phyloP scores from a whole-genome alignment of 768 basidiomycete species.

The Boletus sensibilis region DNA sequence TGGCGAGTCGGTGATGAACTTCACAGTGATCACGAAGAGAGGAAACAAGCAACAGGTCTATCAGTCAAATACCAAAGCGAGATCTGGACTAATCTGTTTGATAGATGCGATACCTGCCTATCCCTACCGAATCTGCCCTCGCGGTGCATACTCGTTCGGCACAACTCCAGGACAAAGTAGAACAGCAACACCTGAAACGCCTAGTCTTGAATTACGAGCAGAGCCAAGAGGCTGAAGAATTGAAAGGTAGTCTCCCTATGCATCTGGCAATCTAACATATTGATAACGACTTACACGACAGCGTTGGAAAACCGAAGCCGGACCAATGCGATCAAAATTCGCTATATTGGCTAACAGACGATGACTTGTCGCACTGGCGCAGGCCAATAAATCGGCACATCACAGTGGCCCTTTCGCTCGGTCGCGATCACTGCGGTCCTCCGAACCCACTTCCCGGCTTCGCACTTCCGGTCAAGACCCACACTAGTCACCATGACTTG shows the following conservation, averaged over 20 bases:
- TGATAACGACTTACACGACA: constrained; percentile 24
- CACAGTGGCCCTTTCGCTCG: constrained; percentile 21
- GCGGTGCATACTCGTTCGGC: constrained; percentile 90
- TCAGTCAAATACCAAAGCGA: background rate
- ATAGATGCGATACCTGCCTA: constrained; percentile 82
- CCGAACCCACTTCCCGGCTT: constrained; percentile 21
- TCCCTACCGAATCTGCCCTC: constrained; percentile 83
- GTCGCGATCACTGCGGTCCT: constrained; percentile 21
- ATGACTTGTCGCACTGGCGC: constrained; percentile 11
- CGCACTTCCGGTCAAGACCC: constrained; percentile 21
- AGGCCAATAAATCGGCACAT: constrained; percentile 21
- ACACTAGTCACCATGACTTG: constrained; percentile 10
- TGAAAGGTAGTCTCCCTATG: constrained; percentile 53
- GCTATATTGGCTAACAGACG: constrained; percentile 59
- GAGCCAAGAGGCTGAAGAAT: constrained; percentile 80
- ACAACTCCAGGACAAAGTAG: constrained; percentile 91
- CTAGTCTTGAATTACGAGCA: constrained; percentile 91
- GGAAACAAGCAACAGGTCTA: constrained; percentile 88
- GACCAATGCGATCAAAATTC: constrained; percentile 69
- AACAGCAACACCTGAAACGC: constrained; percentile 96
- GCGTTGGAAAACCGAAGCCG: constrained; percentile 71
- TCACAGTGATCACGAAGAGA: constrained; percentile 88
- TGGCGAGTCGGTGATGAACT: constrained; percentile 66
- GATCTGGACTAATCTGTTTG: constrained; percentile 10
- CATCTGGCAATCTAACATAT: background rate